Percentiles rank a stretch among this genome's conserved stretches.
phyloP scores from a whole-genome alignment of 2,329 filamentous ascomycete species.

The Alternaria atra region DNA sequence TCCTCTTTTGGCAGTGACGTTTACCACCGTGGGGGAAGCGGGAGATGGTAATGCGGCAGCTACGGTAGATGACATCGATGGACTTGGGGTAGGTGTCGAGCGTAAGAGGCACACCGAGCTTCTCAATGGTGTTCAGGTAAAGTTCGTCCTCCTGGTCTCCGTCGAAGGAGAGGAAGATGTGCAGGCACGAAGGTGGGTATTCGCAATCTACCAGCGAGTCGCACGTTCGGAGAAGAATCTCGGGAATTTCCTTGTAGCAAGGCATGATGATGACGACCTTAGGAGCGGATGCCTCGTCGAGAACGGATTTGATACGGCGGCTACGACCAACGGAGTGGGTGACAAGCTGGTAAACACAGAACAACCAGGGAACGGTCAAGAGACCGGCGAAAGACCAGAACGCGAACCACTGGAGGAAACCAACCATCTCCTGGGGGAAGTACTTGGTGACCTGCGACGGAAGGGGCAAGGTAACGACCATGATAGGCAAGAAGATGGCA shows the following conservation, averaged over 20 bases:
- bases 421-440: constrained; percentile 75
- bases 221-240: constrained; percentile 82
- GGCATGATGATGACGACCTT: constrained; percentile 98
- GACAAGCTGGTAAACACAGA: constrained; percentile 90
- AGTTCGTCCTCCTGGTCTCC: constrained; percentile 88
- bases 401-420: constrained; percentile 87
- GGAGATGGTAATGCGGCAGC: constrained; percentile 86
- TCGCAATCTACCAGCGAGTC: constrained; percentile 94
- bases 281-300: constrained; percentile 85
- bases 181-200: constrained; percentile 89
- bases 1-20: constrained; percentile 90
- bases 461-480: constrained; percentile 90
- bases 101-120: constrained; percentile 80
- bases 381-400: constrained; percentile 92
- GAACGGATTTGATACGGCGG: constrained; percentile 81
- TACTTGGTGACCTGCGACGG: constrained; percentile 74
- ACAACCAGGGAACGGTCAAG: constrained; percentile 87
- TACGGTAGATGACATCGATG: constrained; percentile 87
- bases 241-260: constrained; percentile 90
- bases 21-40: constrained; percentile 94
- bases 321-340: constrained; percentile 84
- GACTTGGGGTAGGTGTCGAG: constrained; percentile 84
- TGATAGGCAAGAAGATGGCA: constrained; percentile 87
- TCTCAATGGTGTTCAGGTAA: constrained; percentile 85
- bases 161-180: constrained; percentile 95